Percentiles rank a stretch among this genome's conserved stretches.
These are phyloP conservation scores for Claviceps fusiformis DNA, from an alignment of 2,329 filamentous ascomycete genomes.

Conservation along the genomic window DNA sequence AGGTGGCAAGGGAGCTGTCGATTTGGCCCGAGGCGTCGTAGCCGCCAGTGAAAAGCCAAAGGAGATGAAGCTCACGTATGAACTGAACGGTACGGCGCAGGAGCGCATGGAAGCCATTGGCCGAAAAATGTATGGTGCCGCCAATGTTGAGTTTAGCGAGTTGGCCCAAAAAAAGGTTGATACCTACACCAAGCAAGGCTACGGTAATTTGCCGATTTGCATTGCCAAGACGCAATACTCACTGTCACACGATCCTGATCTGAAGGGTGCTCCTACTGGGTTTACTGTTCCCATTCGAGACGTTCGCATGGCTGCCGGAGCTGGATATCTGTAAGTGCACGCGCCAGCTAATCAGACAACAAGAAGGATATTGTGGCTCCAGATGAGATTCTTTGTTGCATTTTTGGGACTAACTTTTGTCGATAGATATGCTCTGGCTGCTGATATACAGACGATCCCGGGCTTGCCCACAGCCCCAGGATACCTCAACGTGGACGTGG, in stretches of 20 bases:
- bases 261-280: constrained; percentile 89
- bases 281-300: constrained; percentile 93
- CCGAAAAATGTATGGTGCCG: constrained; percentile 87
- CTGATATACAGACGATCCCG: constrained; percentile 96
- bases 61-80: constrained; percentile 79
- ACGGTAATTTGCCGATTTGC: constrained; percentile 86
- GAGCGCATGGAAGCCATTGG: constrained; percentile 85
- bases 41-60: constrained; percentile 71
- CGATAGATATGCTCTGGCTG: constrained; percentile 71
- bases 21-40: constrained; percentile 78
- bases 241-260: constrained; percentile 76
- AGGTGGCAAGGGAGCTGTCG: constrained; percentile 78
- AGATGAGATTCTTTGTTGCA: background rate
- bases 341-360: background rate
- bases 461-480: constrained; percentile 89
- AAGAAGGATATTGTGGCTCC: background rate
- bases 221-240: constrained; percentile 98
- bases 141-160: constrained; percentile 81
- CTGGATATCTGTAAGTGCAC: constrained; percentile 68
- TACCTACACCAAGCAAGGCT: constrained; percentile 83
- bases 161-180: constrained; percentile 93
- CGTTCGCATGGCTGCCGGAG: constrained; percentile 85
- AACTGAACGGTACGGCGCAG: constrained; percentile 64
- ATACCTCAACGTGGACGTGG: constrained; percentile 85
- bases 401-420: constrained; percentile 18